These are phyloP conservation scores for Ophiostoma australiae DNA, from an alignment of 2,329 filamentous ascomycete species.

Conservation along the genomic window DNA sequence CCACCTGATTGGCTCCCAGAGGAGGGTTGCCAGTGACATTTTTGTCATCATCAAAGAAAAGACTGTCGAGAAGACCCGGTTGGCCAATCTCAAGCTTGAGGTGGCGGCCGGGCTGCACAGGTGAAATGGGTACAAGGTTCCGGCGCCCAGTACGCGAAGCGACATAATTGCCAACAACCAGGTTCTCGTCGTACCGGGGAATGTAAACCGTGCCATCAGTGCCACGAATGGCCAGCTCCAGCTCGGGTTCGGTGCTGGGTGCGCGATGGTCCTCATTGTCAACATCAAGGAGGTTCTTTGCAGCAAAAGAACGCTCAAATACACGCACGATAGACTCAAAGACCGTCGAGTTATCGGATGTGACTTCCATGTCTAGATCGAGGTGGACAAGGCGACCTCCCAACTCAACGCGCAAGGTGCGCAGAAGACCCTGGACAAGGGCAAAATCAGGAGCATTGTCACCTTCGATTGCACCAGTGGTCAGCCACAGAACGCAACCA, in stretches of 20 bases:
- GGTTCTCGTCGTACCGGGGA: slow-evolving; percentile 26
- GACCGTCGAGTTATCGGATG: slow-evolving; percentile 24
- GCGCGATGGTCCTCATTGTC: background rate
- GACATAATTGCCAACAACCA: slow-evolving; percentile 21
- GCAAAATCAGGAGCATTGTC: slow-evolving; percentile 31
- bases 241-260: slow-evolving; percentile 18
- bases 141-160: slow-evolving; percentile 24
- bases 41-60: slow-evolving; percentile 29
- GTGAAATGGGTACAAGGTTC: slow-evolving; percentile 19
- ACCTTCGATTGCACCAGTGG: slow-evolving; percentile 30
- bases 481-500: slow-evolving; percentile 35
- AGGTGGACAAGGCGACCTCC: slow-evolving; percentile 26
- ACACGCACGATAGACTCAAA: slow-evolving; percentile 12
- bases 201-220: slow-evolving; percentile 21
- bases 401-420: slow-evolving; percentile 34
- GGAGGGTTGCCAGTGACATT: background rate
- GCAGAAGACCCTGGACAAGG: slow-evolving; percentile 34
- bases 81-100: slow-evolving; percentile 26
- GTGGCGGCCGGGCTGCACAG: slow-evolving; percentile 23
- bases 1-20: slow-evolving; percentile 28
- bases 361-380: slow-evolving; percentile 31
- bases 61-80: slow-evolving; percentile 32
- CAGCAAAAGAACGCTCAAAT: slow-evolving; percentile 19
- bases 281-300: background rate
- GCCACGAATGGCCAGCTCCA: slow-evolving; percentile 25